A percentile compares a stretch with the other conserved stretches of the same genome.
Evolutionary conservation across 345 rosid species (phyloP).

Genomic region (Boechera divaricarpa): DNA sequence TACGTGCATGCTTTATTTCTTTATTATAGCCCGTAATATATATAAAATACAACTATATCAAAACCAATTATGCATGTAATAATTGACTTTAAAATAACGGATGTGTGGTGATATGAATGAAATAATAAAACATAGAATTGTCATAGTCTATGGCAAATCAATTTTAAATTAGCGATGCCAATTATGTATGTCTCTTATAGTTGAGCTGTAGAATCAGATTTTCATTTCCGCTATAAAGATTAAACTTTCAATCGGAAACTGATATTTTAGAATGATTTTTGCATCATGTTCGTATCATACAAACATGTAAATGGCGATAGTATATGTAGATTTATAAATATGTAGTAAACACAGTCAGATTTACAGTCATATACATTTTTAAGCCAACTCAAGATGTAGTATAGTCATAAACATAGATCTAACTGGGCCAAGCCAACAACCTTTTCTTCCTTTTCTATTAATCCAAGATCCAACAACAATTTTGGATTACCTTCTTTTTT

Average conservation of each 20-base stretch:
- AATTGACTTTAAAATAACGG: constrained; percentile 1
- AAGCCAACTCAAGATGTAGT: not conserved
- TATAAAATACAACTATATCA: constrained; percentile 7
- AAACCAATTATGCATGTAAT: constrained; percentile 33
- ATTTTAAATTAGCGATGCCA: not conserved
- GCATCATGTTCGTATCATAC: not conserved
- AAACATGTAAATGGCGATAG: not conserved
- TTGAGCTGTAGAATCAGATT: not conserved
- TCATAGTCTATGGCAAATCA: not conserved
- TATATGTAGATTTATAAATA: not conserved
- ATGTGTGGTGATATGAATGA: not conserved
- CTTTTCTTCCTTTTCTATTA: not conserved
- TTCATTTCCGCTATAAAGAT: too few species aligned
- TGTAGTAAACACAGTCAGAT: not conserved
- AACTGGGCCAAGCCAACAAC: not conserved
- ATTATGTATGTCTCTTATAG: too few species aligned
- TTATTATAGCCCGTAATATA: constrained; percentile 21
- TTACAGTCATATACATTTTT: too few species aligned
- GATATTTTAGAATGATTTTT: not conserved
- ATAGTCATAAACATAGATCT: not conserved
- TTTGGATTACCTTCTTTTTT: not conserved
- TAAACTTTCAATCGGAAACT: not conserved
- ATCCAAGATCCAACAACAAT: not conserved
- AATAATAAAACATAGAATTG: not conserved
- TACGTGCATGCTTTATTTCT: constrained; percentile 44